These are phyloP conservation scores for Blastobotrys peoriensis DNA, from an alignment of 805 yeast genomes.

Conservation along the genomic window DNA sequence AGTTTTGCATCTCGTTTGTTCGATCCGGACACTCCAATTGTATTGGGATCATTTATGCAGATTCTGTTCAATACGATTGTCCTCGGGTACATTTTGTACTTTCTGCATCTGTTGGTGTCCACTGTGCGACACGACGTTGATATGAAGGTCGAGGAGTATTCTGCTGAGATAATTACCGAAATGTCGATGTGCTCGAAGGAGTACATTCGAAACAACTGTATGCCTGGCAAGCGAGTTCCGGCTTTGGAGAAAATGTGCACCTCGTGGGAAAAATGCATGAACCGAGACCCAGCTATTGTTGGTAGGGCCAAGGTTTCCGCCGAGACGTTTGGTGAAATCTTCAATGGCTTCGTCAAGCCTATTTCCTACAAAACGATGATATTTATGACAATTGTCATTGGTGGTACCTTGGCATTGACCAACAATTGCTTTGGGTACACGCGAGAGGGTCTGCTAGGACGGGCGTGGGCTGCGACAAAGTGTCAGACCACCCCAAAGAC, in stretches of 20 bases:
- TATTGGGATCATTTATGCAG: constrained; percentile 58
- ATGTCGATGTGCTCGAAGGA: constrained; percentile 65
- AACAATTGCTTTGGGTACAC: constrained; percentile 25
- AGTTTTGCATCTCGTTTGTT: constrained; percentile 2
- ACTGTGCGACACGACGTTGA: constrained; percentile 67
- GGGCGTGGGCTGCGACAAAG: not conserved
- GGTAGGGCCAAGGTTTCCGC: constrained; percentile 72
- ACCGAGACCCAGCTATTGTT: constrained; percentile 59
- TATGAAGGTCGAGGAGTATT: constrained; percentile 57
- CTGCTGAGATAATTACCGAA: constrained; percentile 53
- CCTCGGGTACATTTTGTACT: constrained; percentile 44
- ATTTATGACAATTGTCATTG: constrained; percentile 23
- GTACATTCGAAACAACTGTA: constrained; percentile 66
- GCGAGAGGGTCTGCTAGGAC: constrained; percentile 1
- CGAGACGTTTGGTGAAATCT: constrained; percentile 73
- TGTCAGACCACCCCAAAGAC: not conserved
- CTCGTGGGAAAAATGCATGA: constrained; percentile 78
- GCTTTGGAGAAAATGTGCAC: constrained; percentile 65
- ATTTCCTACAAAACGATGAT: constrained; percentile 64
- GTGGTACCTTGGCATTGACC: constrained; percentile 27
- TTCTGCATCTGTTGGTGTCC: constrained; percentile 44
- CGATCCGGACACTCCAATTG: constrained; percentile 40
- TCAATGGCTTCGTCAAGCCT: constrained; percentile 68
- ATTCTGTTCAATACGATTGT: constrained; percentile 52
- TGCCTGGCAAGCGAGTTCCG: constrained; percentile 59